These are phyloP conservation scores for Aurantiochytrium sp. DNA, from an alignment of 108 stramenopile species.

Conservation along the genomic window DNA sequence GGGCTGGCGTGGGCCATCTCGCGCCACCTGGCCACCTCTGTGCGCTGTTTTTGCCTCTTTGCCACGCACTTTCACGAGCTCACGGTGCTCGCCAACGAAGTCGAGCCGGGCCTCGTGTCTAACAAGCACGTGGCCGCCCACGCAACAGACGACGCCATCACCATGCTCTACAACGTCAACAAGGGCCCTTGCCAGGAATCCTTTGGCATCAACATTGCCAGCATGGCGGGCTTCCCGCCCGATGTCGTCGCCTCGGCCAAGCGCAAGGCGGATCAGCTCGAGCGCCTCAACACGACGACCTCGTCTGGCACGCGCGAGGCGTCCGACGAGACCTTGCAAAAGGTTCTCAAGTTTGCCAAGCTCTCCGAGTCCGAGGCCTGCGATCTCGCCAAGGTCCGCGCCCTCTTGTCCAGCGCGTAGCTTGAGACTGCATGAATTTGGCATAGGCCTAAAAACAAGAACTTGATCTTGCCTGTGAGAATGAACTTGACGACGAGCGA, in stretches of 20 bases:
- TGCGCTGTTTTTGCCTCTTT: conserved; percentile 83
- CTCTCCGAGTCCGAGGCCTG: not conserved
- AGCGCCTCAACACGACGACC: conserved; percentile 38
- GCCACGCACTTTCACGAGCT: conserved; percentile 99
- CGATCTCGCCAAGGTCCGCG: not conserved
- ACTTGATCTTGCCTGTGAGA: no score
- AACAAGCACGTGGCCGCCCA: conserved; percentile 87
- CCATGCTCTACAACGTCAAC: conserved; percentile 64
- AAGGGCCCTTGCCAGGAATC: conserved; percentile 85
- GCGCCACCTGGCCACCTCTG: conserved; percentile 72
- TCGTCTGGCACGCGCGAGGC: not conserved
- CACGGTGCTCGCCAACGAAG: conserved; percentile 64
- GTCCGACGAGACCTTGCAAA: not conserved
- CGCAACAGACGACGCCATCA: conserved; percentile 40
- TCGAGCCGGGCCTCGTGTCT: conserved; percentile 49
- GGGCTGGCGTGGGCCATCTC: conserved; percentile 84
- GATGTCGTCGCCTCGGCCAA: conserved; percentile 84
- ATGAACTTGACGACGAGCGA: no score
- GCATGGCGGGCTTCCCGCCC: conserved; percentile 81
- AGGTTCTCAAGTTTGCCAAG: not conserved
- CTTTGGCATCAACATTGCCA: conserved; percentile 95
- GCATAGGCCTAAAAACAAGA: no score
- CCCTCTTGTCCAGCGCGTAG: no score
- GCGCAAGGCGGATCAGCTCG: conserved; percentile 78
- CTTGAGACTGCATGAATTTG: not conserved